Evolutionary conservation across 1,139 yeast genomes (phyloP).

Genomic region (Blastobotrys indianensis): DNA sequence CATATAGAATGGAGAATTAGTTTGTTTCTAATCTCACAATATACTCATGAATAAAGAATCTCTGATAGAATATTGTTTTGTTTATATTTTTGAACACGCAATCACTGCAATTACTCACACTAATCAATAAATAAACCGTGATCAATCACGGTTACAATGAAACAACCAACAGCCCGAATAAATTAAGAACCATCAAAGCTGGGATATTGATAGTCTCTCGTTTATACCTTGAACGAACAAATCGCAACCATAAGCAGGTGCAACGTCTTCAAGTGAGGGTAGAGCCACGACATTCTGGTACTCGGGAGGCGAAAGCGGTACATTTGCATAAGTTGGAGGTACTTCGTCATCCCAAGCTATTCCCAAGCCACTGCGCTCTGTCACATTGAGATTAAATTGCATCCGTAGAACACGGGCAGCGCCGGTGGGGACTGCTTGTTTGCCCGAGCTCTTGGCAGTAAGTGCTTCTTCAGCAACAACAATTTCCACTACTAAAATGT

Average conservation of each 20-base stretch:
- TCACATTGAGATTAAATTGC: conserved; percentile 78
- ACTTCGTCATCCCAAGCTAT: conserved; percentile 99
- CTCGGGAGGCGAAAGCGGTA: conserved; percentile 81
- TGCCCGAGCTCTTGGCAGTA: conserved; percentile 22
- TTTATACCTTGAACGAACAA: conserved; percentile 13
- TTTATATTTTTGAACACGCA: no score
- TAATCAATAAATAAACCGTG: not conserved
- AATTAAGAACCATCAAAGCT: conserved; percentile 2
- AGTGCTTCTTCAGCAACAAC: conserved; percentile 88
- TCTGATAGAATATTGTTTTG: no score
- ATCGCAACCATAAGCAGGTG: conserved; percentile 15
- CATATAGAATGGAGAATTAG: no score
- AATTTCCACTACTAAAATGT: conserved; percentile 72
- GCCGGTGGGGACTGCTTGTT: conserved; percentile 56
- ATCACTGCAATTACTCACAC: not conserved
- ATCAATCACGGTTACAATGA: not conserved
- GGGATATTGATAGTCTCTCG: conserved; percentile 12
- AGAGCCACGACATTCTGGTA: conserved; percentile 38
- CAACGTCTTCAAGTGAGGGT: conserved; percentile 30
- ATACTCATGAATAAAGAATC: no score
- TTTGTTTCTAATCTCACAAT: no score
- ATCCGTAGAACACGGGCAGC: conserved; percentile 89
- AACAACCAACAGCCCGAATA: not conserved
- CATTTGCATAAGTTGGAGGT: conserved; percentile 91
- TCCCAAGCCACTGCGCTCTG: conserved; percentile 92